These are phyloP conservation scores for Hondaea fermentalgiana DNA, from an alignment of 108 stramenopile genomes.

Conservation along the genomic window DNA sequence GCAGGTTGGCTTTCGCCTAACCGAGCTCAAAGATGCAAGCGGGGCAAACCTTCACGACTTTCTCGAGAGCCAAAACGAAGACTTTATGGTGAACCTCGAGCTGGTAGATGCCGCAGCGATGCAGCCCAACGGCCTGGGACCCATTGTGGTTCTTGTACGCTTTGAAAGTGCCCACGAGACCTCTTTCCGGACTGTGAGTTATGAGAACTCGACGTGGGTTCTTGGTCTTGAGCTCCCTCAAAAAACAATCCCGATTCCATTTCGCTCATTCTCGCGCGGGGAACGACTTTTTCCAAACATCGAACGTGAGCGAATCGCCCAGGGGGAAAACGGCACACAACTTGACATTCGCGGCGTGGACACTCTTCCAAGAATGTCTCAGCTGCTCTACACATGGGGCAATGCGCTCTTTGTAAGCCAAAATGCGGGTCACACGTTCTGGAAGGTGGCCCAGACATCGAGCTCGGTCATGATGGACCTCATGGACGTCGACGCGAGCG, in stretches of 20 bases:
- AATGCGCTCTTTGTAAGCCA: not conserved
- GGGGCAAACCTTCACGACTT: not conserved
- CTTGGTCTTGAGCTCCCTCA: not conserved
- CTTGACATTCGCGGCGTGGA: not conserved
- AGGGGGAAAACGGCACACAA: not conserved
- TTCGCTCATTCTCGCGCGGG: not conserved
- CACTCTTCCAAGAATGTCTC: not conserved
- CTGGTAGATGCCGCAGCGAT: not conserved
- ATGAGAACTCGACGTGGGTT: not conserved
- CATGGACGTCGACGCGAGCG: not conserved
- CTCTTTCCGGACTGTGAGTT: not conserved
- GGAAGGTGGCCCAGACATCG: not conserved
- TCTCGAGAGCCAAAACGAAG: not conserved
- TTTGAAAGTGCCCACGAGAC: not conserved
- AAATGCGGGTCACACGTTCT: not conserved
- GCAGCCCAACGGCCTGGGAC: not conserved
- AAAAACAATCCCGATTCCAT: not conserved
- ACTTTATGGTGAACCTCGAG: not conserved
- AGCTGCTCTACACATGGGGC: not conserved
- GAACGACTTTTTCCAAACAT: not conserved
- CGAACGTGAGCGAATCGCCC: not conserved
- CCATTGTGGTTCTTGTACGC: not conserved
- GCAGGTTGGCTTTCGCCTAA: not conserved
- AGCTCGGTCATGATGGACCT: not conserved
- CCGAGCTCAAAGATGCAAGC: not conserved